Conservation (phyloP, 805 yeast genomes). For the Metschnikowia henanensis region DNA sequence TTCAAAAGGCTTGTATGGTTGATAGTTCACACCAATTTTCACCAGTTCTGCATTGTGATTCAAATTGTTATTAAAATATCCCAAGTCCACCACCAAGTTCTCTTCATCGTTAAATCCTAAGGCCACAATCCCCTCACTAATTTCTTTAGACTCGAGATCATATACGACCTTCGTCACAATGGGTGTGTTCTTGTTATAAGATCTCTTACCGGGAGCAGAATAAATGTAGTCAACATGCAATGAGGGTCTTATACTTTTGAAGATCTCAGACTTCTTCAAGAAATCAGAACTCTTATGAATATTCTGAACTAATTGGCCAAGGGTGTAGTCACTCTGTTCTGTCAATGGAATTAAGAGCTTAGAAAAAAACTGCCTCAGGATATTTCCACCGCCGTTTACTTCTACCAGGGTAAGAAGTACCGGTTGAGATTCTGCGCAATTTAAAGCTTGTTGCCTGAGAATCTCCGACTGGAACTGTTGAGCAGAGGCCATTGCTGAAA, state of each 20-base stretch:
- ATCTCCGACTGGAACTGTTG: conserved; percentile 17
- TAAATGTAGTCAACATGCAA: conserved; percentile 41
- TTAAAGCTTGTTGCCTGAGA: conserved; percentile 31
- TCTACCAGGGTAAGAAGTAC: conserved; percentile 37
- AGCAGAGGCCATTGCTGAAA: neutral
- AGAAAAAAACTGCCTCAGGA: conserved; percentile 46
- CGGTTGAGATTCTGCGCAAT: conserved; percentile 33
- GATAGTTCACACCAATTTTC: conserved; percentile 45
- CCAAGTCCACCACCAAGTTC: conserved; percentile 35
- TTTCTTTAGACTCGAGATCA: conserved; percentile 38
- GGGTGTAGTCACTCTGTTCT: conserved; percentile 41
- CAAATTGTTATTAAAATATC: conserved; percentile 43
- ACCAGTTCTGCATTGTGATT: conserved; percentile 54
- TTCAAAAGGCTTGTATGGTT: conserved; percentile 54
- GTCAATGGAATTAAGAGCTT: conserved; percentile 46
- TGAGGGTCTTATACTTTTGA: conserved; percentile 38
- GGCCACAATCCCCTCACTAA: conserved; percentile 35
- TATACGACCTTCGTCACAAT: conserved; percentile 48
- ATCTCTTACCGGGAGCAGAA: conserved; percentile 23
- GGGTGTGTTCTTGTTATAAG: conserved; percentile 38
- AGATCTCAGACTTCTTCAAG: conserved; percentile 46
- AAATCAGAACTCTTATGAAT: conserved; percentile 34
- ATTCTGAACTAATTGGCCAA: conserved; percentile 39
- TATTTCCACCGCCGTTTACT: conserved; percentile 42
- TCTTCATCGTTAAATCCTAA: conserved; percentile 40